Base-by-base conservation (phyloP, 139 green algal genomes). In the Micromonas pusilla region DNA sequence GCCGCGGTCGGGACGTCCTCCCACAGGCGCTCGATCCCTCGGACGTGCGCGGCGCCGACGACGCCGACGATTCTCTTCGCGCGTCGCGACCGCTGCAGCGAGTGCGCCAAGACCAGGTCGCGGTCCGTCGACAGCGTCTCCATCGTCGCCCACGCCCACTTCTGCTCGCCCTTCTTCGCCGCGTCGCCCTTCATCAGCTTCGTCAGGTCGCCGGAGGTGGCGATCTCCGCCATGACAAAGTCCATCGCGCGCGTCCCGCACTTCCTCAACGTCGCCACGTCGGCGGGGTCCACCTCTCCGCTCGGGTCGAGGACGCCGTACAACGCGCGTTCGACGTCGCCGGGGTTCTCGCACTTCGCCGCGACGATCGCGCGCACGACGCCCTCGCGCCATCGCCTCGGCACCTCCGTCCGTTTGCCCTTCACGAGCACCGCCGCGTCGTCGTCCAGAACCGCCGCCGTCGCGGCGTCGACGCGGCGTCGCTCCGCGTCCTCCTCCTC, bases 1-100 rank as follows among this genome's bases (percentile, higher is more conserved):
- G 60, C 68, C 20, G 33, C 25, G 19, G 20, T 63, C 26, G 25
- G 21, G 3, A 63, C 34, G 2, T 60, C 33, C 2, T 75, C 5
- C 68, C 68, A 75, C 3, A 34, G 16, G 45, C 28, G 19, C 28
- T 30, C 52, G 33, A 78, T 78, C 1, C 72, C 72, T 25, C 5
- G 16, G 9, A 78, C 28, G 52, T 78, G 72, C 13, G 39, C 72
- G 23, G 52, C 53, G 3, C 72, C 72, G 31, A 78, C 72, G 52
- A 78, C 72, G 52, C 52, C 72, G 21, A 78, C 52, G 13, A 78
- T 52, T 5, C 23, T 52, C 34, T 70, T 31, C 25, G 3, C 36
- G 67, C 5, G 20, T 28, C 3, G 67, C 67, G 33, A 26, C 33
- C 34, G 34, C 19, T 66, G 52, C 4, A 78, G 28, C 25, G 52